Conservation (phyloP, 176 grass and related monocot genomes). For the Alopecurus myosuroides region DNA sequence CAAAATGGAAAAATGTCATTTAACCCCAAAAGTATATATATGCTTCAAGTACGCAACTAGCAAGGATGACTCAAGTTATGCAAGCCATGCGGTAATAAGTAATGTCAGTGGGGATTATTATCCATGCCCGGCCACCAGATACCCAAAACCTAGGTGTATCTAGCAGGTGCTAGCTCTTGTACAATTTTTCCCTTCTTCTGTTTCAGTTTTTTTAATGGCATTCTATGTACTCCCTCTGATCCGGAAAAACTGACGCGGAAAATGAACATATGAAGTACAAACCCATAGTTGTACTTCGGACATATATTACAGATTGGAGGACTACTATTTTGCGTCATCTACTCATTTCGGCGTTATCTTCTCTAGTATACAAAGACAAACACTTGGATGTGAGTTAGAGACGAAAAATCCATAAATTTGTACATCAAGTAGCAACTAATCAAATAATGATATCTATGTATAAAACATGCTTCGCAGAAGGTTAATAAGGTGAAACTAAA, state of each 20-base stretch:
- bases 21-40: neutral
- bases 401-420: neutral
- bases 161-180: too few relatives aligned
- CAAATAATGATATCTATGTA: neutral
- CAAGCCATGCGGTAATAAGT: neutral
- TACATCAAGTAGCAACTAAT: neutral
- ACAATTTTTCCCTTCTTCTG: neutral
- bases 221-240: too few relatives aligned
- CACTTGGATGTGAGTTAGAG: neutral
- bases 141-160: too few relatives aligned
- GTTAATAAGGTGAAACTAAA: neutral
- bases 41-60: neutral
- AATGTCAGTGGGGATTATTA: neutral
- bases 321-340: neutral
- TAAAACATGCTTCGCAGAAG: neutral
- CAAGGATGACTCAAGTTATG: neutral
- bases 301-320: too few relatives aligned
- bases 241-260: too few relatives aligned
- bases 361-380: neutral
- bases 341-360: neutral
- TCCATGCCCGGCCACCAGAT: too few relatives aligned
- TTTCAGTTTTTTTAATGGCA: neutral
- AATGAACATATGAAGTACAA: too few relatives aligned
- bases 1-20: neutral
- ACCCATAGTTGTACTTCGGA: too few relatives aligned